phyloP scores from a whole-genome alignment of 805 yeast species.

The Priceomyces castillae region DNA sequence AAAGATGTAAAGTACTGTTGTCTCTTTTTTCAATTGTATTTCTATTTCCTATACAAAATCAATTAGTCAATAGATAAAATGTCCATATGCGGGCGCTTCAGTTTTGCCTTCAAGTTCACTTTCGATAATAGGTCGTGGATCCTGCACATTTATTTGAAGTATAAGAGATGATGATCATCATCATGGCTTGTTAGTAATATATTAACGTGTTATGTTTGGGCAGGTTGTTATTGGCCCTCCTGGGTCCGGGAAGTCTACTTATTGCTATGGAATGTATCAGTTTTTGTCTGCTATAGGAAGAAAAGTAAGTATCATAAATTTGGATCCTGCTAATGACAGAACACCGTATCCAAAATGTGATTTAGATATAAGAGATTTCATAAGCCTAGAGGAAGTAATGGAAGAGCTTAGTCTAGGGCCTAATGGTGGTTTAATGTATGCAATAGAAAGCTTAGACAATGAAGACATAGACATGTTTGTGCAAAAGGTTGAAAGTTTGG shows the following conservation, averaged over 20 bases:
- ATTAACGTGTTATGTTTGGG: constrained; percentile 52
- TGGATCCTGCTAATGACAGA: constrained; percentile 88
- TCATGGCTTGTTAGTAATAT: background rate
- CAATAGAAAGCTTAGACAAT: constrained; percentile 52
- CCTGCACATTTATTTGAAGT: constrained; percentile 1
- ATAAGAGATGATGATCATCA: constrained; percentile 14
- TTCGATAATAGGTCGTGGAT: background rate
- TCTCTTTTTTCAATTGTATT: background rate
- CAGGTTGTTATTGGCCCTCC: constrained; percentile 98
- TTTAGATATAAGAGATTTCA: constrained; percentile 73
- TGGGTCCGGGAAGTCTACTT: constrained; percentile 95
- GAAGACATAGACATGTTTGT: constrained; percentile 50
- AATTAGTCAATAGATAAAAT: background rate
- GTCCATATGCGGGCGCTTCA: background rate
- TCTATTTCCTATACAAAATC: background rate
- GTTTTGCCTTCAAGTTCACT: background rate
- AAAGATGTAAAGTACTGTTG: background rate
- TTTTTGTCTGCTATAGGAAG: constrained; percentile 93
- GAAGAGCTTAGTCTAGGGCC: constrained; percentile 88
- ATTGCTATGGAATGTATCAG: constrained; percentile 89
- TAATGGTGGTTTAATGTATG: constrained; percentile 76
- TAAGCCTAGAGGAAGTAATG: constrained; percentile 78
- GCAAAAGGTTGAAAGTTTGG: constrained; percentile 53
- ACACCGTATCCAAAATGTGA: constrained; percentile 64
- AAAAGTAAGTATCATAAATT: constrained; percentile 75